Conservation (phyloP, 78 protist species). For the Cyanophora paradoxa region DNA sequence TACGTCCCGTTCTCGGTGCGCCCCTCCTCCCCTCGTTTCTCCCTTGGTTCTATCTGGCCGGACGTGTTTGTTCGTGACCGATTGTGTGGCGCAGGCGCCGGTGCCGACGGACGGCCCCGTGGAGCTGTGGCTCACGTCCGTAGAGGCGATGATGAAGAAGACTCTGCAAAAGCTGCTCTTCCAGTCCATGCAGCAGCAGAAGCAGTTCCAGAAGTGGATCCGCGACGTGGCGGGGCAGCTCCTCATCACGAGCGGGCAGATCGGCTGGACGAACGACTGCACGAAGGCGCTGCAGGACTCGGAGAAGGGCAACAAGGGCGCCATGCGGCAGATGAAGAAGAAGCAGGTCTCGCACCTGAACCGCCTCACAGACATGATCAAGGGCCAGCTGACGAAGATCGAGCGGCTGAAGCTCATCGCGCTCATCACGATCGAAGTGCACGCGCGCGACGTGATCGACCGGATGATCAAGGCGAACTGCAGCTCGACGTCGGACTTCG, state of each 20-base stretch:
- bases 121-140: slow-evolving; percentile 68
- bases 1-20: slow-evolving; percentile 17
- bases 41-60: too few relatives aligned
- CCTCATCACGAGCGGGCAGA: slow-evolving; percentile 53
- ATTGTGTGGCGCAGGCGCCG: too few relatives aligned
- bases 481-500: slow-evolving; percentile 36
- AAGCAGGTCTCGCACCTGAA: slow-evolving; percentile 44
- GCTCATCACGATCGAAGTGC: slow-evolving; percentile 84
- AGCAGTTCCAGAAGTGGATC: slow-evolving; percentile 56
- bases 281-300: slow-evolving; percentile 16
- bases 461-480: not conserved
- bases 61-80: too few relatives aligned
- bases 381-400: slow-evolving; percentile 26
- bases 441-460: slow-evolving; percentile 74
- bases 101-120: slow-evolving; percentile 62
- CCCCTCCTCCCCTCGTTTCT: too few relatives aligned
- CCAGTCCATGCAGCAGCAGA: slow-evolving; percentile 2
- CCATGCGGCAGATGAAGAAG: slow-evolving; percentile 23
- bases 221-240: slow-evolving; percentile 56
- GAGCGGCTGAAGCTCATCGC: slow-evolving; percentile 57
- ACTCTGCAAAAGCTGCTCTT: slow-evolving; percentile 15
- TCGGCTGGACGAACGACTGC: slow-evolving; percentile 66
- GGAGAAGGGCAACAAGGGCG: slow-evolving; percentile 28
- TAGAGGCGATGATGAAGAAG: slow-evolving; percentile 52
- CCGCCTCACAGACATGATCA: slow-evolving; percentile 43